Evolutionary conservation across 352 stramenopile species (phyloP).

Genomic region (Blastocystis sp.): DNA sequence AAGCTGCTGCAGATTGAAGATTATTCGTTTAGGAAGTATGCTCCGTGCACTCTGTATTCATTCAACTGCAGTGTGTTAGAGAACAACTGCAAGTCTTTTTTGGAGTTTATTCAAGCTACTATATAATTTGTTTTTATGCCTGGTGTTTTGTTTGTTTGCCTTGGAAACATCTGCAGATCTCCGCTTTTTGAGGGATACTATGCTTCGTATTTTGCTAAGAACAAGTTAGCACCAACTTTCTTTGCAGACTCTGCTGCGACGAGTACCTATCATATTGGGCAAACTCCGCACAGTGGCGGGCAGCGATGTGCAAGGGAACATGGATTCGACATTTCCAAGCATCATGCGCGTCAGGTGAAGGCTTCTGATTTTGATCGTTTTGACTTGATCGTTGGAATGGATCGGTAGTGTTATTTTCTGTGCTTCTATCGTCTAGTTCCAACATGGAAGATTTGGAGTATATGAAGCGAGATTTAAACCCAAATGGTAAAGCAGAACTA

Average conservation of each 20-base stretch:
- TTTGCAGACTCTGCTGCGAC: slow-evolving; percentile 38
- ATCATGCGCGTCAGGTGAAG: slow-evolving; percentile 28
- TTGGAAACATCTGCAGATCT: slow-evolving; percentile 61
- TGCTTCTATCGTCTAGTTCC: background rate
- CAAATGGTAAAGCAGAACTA: slow-evolving; percentile 24
- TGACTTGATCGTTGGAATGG: slow-evolving; percentile 56
- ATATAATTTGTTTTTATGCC: slow-evolving; percentile 35
- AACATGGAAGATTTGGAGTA: slow-evolving; percentile 56
- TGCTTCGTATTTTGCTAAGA: background rate
- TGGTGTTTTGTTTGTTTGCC: slow-evolving; percentile 60
- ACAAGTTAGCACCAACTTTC: background rate
- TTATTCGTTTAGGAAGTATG: slow-evolving; percentile 29
- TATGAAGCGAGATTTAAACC: slow-evolving; percentile 38
- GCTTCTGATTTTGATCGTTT: slow-evolving; percentile 34
- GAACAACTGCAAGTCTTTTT: background rate
- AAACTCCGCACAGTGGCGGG: slow-evolving; percentile 16
- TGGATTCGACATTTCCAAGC: slow-evolving; percentile 56
- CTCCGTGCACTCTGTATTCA: slow-evolving; percentile 13
- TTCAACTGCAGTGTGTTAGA: slow-evolving; percentile 2
- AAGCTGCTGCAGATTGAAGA: background rate
- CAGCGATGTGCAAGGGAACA: slow-evolving; percentile 44
- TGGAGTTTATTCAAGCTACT: background rate
- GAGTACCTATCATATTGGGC: slow-evolving; percentile 45
- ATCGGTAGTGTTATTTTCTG: background rate
- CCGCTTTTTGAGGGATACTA: slow-evolving; percentile 19